Evolutionary conservation across 2,329 filamentous ascomycete genomes (phyloP).

Genomic region (Aspergillus clavatus): DNA sequence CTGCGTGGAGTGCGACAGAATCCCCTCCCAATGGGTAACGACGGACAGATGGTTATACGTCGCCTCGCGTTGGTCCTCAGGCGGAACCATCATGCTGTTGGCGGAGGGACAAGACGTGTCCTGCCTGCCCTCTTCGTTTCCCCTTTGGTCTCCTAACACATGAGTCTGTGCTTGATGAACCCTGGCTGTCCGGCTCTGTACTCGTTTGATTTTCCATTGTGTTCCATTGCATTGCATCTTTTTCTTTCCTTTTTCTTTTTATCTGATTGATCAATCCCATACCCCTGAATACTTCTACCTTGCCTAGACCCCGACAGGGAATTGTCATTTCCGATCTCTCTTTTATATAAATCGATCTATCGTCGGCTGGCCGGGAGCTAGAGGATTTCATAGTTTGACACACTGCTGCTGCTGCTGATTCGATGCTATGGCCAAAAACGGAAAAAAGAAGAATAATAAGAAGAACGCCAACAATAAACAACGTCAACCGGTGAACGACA

Average conservation of each 20-base stretch:
- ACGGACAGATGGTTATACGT: conserved; percentile 30
- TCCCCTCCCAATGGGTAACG: conserved; percentile 24
- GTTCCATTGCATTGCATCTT: conserved; percentile 19
- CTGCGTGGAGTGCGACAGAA: conserved; percentile 25
- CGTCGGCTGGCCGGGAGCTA: conserved; percentile 7
- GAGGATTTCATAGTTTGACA: conserved; percentile 17
- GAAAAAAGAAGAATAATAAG: conserved; percentile 34
- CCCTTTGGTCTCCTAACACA: conserved; percentile 27
- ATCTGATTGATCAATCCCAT: conserved; percentile 3
- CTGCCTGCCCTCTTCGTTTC: conserved; percentile 21
- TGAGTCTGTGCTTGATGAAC: conserved; percentile 21
- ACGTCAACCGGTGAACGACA: conserved; percentile 24
- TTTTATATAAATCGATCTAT: conserved; percentile 24
- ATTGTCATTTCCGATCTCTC: conserved; percentile 20
- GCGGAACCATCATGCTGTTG: conserved; percentile 23
- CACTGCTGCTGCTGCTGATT: conserved; percentile 31
- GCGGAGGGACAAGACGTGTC: conserved; percentile 26
- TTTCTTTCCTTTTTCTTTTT: conserved; percentile 12
- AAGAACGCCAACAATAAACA: conserved; percentile 27
- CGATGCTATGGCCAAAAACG: conserved; percentile 34
- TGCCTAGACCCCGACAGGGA: conserved; percentile 23
- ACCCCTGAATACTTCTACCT: conserved; percentile 16
- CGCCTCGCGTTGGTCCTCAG: conserved; percentile 29
- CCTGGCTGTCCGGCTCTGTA: conserved; percentile 21
- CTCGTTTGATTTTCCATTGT: conserved; percentile 15